phyloP scores from a whole-genome alignment of 2,329 filamentous ascomycete genomes.

The Colletotrichum tropicale region DNA sequence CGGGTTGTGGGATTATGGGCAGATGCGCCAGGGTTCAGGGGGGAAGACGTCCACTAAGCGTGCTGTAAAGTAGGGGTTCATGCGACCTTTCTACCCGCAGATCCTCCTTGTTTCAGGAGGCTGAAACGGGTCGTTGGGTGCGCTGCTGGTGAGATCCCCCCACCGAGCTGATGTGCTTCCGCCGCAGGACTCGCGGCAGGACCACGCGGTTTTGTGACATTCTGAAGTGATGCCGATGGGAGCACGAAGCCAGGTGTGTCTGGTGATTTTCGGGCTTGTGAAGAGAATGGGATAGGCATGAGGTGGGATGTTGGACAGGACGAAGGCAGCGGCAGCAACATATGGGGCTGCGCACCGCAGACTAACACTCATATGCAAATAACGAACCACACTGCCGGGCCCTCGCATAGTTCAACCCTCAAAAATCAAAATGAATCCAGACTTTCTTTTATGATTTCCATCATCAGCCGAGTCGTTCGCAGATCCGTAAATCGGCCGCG shows the following conservation, averaged over 20 bases:
- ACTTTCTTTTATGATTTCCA: neutral
- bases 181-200: neutral
- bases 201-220: neutral
- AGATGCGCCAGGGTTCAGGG: neutral
- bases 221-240: neutral
- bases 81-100: neutral
- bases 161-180: neutral
- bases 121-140: slow-evolving; percentile 2
- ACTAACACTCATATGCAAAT: neutral
- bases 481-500: slow-evolving; percentile 14
- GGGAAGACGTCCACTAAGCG: neutral
- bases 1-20: neutral
- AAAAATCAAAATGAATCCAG: neutral
- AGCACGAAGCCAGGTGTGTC: neutral
- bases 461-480: neutral
- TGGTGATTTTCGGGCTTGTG: neutral
- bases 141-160: neutral
- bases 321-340: neutral
- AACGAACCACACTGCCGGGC: neutral
- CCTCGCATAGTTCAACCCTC: neutral
- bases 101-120: slow-evolving; percentile 19
- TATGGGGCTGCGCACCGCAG: accelerated
- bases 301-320: neutral
- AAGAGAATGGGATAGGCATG: neutral
- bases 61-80: neutral